Evolutionary conservation across 768 basidiomycete species (phyloP).

Genomic region (Boletus tylopilopsis): DNA sequence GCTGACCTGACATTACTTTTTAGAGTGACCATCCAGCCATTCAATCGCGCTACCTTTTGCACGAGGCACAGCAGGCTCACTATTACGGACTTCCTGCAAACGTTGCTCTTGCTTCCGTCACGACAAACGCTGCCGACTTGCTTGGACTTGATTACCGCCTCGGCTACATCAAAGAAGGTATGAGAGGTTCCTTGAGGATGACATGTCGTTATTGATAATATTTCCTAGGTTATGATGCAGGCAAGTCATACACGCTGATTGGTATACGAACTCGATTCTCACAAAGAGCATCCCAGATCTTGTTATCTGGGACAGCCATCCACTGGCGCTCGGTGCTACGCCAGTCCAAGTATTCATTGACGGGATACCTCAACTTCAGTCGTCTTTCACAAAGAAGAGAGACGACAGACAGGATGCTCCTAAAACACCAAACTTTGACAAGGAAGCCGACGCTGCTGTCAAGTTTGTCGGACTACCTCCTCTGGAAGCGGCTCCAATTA

Average conservation of each 20-base stretch:
- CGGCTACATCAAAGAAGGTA: constrained; percentile 67
- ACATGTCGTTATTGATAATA: constrained; percentile 1
- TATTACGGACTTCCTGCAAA: constrained; percentile 74
- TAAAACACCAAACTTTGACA: constrained; percentile 51
- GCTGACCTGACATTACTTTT: background rate
- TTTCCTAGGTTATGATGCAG: constrained; percentile 63
- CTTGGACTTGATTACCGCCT: constrained; percentile 80
- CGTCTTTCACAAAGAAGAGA: constrained; percentile 43
- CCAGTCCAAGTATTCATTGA: constrained; percentile 82
- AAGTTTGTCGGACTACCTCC: constrained; percentile 70
- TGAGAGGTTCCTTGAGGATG: background rate
- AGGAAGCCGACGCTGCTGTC: constrained; percentile 55
- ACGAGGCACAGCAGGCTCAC: constrained; percentile 82
- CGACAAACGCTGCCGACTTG: constrained; percentile 63
- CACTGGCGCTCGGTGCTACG: constrained; percentile 73
- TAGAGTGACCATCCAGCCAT: constrained; percentile 66
- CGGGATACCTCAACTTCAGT: constrained; percentile 61
- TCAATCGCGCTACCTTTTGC: constrained; percentile 72
- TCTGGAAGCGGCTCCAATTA: constrained; percentile 37
- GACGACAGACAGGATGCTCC: constrained; percentile 49
- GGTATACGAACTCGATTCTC: background rate
- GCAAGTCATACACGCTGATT: constrained; percentile 11
- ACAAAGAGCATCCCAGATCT: constrained; percentile 34
- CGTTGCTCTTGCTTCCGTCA: constrained; percentile 72
- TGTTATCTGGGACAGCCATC: constrained; percentile 72